Evolutionary conservation across 768 basidiomycete genomes (phyloP), one percentile per base, ranked within the genome.

Genomic region (Panaeolus cyanescens): DNA sequence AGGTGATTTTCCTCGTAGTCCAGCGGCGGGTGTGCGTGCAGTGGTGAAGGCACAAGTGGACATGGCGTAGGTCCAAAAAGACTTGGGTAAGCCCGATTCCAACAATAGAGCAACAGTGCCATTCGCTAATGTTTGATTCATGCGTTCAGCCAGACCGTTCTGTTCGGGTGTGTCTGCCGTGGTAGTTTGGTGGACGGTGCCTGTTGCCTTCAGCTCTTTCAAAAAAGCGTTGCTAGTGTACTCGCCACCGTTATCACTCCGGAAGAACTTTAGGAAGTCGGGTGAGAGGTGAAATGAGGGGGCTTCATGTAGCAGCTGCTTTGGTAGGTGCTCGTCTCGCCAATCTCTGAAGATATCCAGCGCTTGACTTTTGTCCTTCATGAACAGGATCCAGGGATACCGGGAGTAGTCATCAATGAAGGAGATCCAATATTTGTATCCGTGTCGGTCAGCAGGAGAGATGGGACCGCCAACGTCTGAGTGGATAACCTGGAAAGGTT

Each of bases 131-230:
- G 74, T 75, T 2, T 72, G 61, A 37, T 83, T 82, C 2, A 64
- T 62, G 1, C 74, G 62, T 62, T 84, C 78, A 2, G 79, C 78
- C 4, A 80, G 71, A 20, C 79, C 75, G 61, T 83, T 84, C 55
- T 82, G 77, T 66, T 80, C 74, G 1, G 77, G 78, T 22, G 40
- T 55, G 17, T 42, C 56, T 22, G 36, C 33, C 50, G 62, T 56
- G 15, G 62, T 59, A 30, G 17, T 70, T 72, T 34, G 39, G 39
- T 40, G 39, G n/a, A 19, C 4, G 17, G 22, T 40, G 7, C 39
- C 39, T 17, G 22, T 17, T 6, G 7, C 5, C 10, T 40, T 40
- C 7, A 40, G 39, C 22, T 40, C 39, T 4, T 20, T 3, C 10
- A 19, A 17, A 17, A 75, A 62, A 31, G 62, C 65, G 1, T 56